Evolutionary conservation across 2,329 filamentous ascomycete species (phyloP).

Genomic region (Xylariaceae sp.): DNA sequence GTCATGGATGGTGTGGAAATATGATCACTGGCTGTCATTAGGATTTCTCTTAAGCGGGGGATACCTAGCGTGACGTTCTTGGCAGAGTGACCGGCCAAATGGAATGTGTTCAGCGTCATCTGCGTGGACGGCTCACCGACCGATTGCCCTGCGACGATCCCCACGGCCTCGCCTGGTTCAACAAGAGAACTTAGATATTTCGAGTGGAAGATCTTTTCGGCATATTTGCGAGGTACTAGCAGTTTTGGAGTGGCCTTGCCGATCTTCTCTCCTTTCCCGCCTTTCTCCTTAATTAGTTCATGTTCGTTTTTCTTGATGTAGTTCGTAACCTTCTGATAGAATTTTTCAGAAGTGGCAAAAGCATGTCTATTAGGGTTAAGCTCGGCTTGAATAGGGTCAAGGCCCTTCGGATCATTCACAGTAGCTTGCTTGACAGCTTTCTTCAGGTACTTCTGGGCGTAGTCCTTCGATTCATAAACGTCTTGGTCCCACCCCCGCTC

Average conservation of each 20-base stretch:
- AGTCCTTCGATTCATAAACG: constrained; percentile 49
- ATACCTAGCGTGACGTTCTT: constrained; percentile 99
- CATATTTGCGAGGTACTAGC: constrained; percentile 57
- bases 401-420: constrained; percentile 50
- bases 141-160: constrained; percentile 93
- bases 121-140: constrained; percentile 97
- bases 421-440: constrained; percentile 70
- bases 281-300: constrained; percentile 51
- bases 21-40: constrained; percentile 90
- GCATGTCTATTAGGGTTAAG: constrained; percentile 73
- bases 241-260: constrained; percentile 26
- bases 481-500: constrained; percentile 39
- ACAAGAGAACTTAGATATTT: constrained; percentile 91
- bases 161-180: constrained; percentile 92
- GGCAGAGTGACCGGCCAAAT: constrained; percentile 95
- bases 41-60: constrained; percentile 90
- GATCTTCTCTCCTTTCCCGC: constrained; percentile 42
- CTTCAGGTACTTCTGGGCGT: constrained; percentile 75
- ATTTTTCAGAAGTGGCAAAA: constrained; percentile 85
- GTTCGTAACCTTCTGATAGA: constrained; percentile 66
- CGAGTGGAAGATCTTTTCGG: constrained; percentile 78
- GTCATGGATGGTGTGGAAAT: constrained; percentile 93
- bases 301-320: constrained; percentile 77
- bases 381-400: constrained; percentile 70
- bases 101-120: constrained; percentile 99